Evolutionary conservation across 169 alveolate genomes (phyloP), one percentile per base, ranked within the genome.

Genomic region (Plasmodium fragile): DNA sequence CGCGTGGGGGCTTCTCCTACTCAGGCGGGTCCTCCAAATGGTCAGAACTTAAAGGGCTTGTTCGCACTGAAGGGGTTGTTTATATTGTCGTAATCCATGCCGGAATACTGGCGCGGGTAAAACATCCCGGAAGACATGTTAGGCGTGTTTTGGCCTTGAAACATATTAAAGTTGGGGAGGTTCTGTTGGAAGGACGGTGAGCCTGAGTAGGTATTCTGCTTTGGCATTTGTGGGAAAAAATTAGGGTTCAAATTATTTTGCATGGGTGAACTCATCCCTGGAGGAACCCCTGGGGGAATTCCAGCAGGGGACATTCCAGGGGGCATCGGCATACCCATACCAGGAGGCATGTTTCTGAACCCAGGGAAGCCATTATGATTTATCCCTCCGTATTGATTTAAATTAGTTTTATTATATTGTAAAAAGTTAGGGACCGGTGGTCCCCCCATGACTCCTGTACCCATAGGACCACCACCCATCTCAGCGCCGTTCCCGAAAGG

Each of bases 181-280:
- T 69, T 43, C 73, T 32, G 92, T 69, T 83, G 92, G 43, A 49
- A 53, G 2, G 85, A 49, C 8, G 73, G 93, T 0, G 93, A 39
- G 25, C 81, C 85, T 1, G 93, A 73, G 45, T 45, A 85, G 16
- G 93, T 73, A 43, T 73, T 53, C 65, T 85, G 93, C 55, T 83
- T 85, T 72, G 93, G 39, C 70, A 49, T 18, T 85, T 85, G 93
- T 4, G 93, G 93, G 71, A 55, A 85, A 75, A 39, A 85, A 43
- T 73, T 85, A 0, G 93, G 85, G 53, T 43, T 75, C 79, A 85
- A 16, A 53, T 75, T 73, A 45, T 55, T 32, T n/a, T 22, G 59
- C 79, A 85, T 73, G 8, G 45, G 11, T 11, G 93, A 18, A 2
- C 25, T n/a, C 81, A 85, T 85, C 39, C 59, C 59, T 11, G 79